phyloP scores from a whole-genome alignment of 164 flowering plant species.

The Piper longum region DNA sequence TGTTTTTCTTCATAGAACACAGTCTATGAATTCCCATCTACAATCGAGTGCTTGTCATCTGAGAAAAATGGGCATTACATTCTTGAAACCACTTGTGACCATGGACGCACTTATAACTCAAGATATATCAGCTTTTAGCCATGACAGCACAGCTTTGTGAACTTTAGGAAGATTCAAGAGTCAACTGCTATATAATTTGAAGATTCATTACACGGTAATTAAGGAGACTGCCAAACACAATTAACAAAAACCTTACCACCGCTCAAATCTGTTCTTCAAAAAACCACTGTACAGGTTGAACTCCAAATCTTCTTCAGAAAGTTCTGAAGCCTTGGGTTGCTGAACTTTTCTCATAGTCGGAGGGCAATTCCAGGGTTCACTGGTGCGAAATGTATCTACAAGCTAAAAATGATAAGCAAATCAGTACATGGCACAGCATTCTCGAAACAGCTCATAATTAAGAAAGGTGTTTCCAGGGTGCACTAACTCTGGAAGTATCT shows the following conservation, averaged over 20 bases:
- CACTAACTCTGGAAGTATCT: conserved; percentile 20
- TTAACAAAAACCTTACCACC: conserved; percentile 20
- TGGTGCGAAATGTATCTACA: conserved; percentile 20
- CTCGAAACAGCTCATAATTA: too few species aligned
- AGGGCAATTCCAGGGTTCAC: conserved; percentile 30
- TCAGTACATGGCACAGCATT: background rate
- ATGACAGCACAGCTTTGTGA: too few species aligned
- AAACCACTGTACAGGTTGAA: conserved; percentile 28
- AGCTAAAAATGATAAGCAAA: conserved; percentile 20
- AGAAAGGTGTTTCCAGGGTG: conserved; percentile 28
- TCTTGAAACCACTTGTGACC: too few species aligned
- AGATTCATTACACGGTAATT: too few species aligned
- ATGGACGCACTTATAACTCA: too few species aligned
- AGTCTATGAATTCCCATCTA: too few species aligned
- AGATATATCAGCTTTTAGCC: too few species aligned
- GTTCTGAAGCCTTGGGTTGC: conserved; percentile 18
- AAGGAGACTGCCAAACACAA: background rate
- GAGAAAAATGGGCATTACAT: too few species aligned
- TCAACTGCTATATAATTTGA: too few species aligned
- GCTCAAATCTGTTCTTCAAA: conserved; percentile 32
- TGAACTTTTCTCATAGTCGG: conserved; percentile 2
- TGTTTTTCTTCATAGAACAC: too few species aligned
- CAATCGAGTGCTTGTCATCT: too few species aligned
- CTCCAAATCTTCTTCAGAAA: conserved; percentile 31
- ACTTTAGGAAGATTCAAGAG: too few species aligned